These are phyloP conservation scores for Mycena capillaripes DNA, from an alignment of 768 basidiomycete species.

Conservation along the genomic window DNA sequence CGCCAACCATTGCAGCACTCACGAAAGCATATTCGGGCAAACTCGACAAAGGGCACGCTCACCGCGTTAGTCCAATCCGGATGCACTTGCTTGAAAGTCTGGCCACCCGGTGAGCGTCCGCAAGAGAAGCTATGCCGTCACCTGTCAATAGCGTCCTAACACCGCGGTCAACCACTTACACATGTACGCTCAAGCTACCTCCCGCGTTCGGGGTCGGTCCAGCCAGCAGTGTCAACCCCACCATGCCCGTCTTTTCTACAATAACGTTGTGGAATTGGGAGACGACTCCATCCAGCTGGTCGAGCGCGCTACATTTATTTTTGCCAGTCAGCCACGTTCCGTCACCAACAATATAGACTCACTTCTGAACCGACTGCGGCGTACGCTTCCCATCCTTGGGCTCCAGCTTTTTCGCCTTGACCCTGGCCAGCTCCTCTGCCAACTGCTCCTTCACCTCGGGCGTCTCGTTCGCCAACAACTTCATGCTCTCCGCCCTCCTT, in stretches of 20 bases:
- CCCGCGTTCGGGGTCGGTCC: slow-evolving; percentile 3
- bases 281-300: neutral
- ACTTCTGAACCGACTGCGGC: neutral
- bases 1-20: neutral
- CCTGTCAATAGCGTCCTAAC: neutral
- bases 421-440: neutral
- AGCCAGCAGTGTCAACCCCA: neutral
- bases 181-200: neutral
- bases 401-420: neutral
- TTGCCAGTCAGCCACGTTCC: neutral
- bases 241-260: slow-evolving; percentile 1
- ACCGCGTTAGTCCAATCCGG: neutral
- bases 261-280: neutral
- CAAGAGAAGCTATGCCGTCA: neutral
- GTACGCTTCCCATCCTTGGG: neutral
- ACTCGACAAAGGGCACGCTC: neutral
- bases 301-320: neutral
- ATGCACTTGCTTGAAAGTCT: slow-evolving; percentile 10
- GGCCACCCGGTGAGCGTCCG: neutral
- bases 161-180: neutral
- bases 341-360: neutral
- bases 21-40: slow-evolving; percentile 1
- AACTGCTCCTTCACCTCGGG: neutral
- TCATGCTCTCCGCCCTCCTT: neutral
- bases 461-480: neutral